These are phyloP conservation scores for Clonostachys chloroleuca DNA, from an alignment of 2,329 filamentous ascomycete genomes.

Conservation along the genomic window DNA sequence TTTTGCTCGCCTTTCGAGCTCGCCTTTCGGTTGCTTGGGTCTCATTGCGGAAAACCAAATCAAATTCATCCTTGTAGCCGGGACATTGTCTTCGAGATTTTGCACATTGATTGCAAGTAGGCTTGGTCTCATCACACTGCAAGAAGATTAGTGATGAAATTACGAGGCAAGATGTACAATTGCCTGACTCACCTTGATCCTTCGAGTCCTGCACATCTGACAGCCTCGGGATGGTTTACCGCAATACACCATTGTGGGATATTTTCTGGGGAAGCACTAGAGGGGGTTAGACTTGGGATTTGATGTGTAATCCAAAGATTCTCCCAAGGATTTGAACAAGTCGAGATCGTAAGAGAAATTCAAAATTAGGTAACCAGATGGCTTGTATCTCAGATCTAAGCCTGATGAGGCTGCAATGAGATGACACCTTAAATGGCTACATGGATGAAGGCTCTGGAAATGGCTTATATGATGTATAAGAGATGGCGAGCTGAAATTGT, in stretches of 20 bases:
- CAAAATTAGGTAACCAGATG: no score
- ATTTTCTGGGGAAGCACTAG: not conserved
- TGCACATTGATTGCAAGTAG: conserved; percentile 60
- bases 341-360: not conserved
- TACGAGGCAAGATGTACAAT: not conserved
- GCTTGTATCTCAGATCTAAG: no score
- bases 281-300: not conserved
- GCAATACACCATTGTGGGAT: conserved; percentile 54
- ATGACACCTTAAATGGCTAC: no score
- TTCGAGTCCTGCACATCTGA: conserved; percentile 68
- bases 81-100: conserved; percentile 61
- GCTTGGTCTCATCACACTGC: conserved; percentile 65
- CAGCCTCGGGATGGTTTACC: conserved; percentile 66
- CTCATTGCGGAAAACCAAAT: conserved; percentile 69
- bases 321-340: not conserved
- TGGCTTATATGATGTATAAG: no score
- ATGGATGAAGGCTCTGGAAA: no score
- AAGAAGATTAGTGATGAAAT: not conserved
- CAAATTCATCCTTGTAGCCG: conserved; percentile 68
- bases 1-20: conserved; percentile 51
- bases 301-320: not conserved
- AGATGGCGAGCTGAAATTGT: no score
- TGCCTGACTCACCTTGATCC: conserved; percentile 58
- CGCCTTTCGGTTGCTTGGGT: conserved; percentile 63
- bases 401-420: no score